Evolutionary conservation across 495 filamentous ascomycete genomes (phyloP), one percentile per base, ranked within the genome.

Genomic region (Evernia prunastri): DNA sequence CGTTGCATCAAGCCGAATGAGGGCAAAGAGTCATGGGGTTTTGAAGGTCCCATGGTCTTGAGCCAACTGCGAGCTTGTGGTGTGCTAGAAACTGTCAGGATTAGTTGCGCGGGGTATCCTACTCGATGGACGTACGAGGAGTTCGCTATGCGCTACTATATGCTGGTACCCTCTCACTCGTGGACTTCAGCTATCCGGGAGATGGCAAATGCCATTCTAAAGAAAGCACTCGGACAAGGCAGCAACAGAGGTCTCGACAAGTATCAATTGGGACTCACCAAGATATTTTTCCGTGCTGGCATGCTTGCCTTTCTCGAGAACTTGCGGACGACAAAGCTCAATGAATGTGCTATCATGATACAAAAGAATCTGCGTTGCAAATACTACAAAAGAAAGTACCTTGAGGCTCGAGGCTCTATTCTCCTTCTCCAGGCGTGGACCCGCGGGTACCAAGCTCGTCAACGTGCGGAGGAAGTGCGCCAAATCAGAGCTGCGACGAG

Each of bases 1-100:
- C 89, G 94, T 64, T 99, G 94, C 75, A 99, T 99, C 78, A 99
- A 99, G 75, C 94, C 94, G 4, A 99, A 99, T 72, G 94, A 99
- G 76, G 90, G 87, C 64, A 99, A 99, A 75, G 90, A 87, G 66
- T 81, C 95, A 4, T 99, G 94, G 94, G 95, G 95, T 66, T 99
- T 97, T 66, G 95, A 99, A 75, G 94, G 94, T 0, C 94, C 94
- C 17, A 99, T 99, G 94, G 94, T 99, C 67, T 85, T 99, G 58
- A 96, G 90, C 76, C 94, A 99, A 73, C 80, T 99, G 70, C 85
- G 96, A 72, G 94, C 94, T 74, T 99, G 94, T 80, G 94, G 94
- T 91, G 95, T 99, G 31, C 82, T 99, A 64, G 94, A 99, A 76
- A 99, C 94, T 18, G 93, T 99, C 56, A 86, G 95, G 73, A 99